These are phyloP conservation scores for Limonium bicolor DNA, from an alignment of 148 eudicot genomes.

Conservation along the genomic window DNA sequence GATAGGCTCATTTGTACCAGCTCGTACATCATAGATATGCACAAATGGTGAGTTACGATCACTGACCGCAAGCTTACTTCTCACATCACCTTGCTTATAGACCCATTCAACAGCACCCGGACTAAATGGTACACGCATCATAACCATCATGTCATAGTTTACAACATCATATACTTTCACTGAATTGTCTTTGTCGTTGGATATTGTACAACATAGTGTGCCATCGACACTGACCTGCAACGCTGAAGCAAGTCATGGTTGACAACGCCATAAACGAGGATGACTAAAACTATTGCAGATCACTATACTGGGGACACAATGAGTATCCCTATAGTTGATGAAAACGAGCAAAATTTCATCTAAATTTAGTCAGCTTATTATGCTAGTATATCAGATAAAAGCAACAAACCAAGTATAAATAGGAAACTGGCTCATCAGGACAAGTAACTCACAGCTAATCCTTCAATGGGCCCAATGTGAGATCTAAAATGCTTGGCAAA, in stretches of 20 bases:
- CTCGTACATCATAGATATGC: slow-evolving; percentile 75
- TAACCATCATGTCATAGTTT: slow-evolving; percentile 98
- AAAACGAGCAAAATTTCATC: no score
- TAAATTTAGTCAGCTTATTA: no score
- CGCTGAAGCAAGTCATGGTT: slow-evolving; percentile 22
- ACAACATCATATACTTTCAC: slow-evolving; percentile 94
- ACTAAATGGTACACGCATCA: slow-evolving; percentile 65
- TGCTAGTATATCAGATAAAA: no score
- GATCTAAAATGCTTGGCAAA: slow-evolving; percentile 97
- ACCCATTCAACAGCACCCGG: slow-evolving; percentile 95
- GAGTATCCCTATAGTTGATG: no score
- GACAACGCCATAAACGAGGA: slow-evolving; percentile 8
- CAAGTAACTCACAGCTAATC: slow-evolving; percentile 74
- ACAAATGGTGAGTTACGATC: slow-evolving; percentile 76
- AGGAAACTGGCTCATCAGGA: neutral
- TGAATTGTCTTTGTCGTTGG: slow-evolving; percentile 64
- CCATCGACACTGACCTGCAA: slow-evolving; percentile 95
- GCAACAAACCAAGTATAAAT: no score
- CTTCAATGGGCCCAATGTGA: slow-evolving; percentile 96
- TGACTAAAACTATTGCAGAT: no score
- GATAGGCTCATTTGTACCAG: slow-evolving; percentile 80
- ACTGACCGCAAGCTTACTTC: slow-evolving; percentile 84
- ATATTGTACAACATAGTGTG: slow-evolving; percentile 88
- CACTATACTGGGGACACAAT: no score
- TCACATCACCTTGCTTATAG: slow-evolving; percentile 80